phyloP scores from a whole-genome alignment of 176 grass and related monocot species.

The Cenchrus fungigraminus region DNA sequence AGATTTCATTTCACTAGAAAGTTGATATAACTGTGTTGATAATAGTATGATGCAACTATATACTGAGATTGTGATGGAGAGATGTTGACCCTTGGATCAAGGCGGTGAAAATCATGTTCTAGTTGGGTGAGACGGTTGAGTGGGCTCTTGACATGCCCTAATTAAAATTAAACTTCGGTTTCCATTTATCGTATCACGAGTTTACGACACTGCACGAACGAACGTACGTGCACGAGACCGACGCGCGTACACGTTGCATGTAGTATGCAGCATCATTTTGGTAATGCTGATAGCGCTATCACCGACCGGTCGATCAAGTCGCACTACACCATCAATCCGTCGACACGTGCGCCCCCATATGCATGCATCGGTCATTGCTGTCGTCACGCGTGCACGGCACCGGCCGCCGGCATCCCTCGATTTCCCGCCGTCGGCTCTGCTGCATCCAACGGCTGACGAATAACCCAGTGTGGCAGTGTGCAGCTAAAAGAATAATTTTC shows the following conservation, averaged over 20 bases:
- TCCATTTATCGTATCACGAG: background rate
- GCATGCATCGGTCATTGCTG: conserved; percentile 10
- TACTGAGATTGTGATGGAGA: too few species aligned
- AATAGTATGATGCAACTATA: too few species aligned
- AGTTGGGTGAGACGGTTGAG: background rate
- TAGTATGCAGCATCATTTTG: background rate
- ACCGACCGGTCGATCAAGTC: background rate
- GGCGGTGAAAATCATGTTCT: background rate
- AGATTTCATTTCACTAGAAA: too few species aligned
- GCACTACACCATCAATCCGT: background rate
- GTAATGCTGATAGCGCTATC: background rate
- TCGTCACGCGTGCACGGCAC: background rate
- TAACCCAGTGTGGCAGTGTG: background rate
- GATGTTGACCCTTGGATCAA: too few species aligned
- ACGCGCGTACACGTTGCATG: background rate
- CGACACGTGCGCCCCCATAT: background rate
- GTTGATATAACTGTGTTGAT: too few species aligned
- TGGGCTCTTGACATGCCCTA: background rate
- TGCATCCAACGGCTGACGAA: background rate
- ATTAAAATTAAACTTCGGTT: background rate
- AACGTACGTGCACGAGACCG: background rate
- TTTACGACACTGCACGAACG: background rate
- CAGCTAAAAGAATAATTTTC: background rate
- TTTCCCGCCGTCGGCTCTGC: background rate
- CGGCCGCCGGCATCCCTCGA: background rate